A percentile compares a stretch with the other conserved stretches of the same genome.
These are phyloP conservation scores for Theobroma cacao DNA, from an alignment of 345 rosid genomes.

Conservation along the genomic window DNA sequence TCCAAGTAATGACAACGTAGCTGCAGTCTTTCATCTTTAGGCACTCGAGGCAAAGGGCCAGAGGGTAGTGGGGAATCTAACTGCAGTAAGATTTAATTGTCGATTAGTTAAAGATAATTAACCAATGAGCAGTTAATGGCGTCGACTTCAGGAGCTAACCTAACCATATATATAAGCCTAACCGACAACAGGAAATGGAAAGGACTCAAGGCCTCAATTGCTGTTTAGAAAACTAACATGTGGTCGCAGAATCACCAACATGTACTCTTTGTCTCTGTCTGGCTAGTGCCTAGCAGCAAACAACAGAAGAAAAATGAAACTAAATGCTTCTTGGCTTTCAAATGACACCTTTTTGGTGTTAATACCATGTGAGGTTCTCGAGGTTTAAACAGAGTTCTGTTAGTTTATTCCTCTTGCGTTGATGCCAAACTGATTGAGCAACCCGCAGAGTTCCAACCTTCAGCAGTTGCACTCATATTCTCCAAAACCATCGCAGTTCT, in stretches of 20 bases:
- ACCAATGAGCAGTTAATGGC: too few relatives aligned
- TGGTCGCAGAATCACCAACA: not conserved
- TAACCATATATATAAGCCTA: too few relatives aligned
- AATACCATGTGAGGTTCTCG: not conserved
- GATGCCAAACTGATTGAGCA: not conserved
- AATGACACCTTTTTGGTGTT: not conserved
- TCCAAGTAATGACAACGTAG: too few relatives aligned
- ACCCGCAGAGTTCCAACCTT: not conserved
- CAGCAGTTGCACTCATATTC: slow-evolving; percentile 17
- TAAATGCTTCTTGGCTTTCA: not conserved
- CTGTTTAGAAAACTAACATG: not conserved
- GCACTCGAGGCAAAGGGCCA: too few relatives aligned
- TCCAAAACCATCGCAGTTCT: slow-evolving; percentile 44
- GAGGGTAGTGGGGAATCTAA: too few relatives aligned
- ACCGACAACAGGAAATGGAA: too few relatives aligned
- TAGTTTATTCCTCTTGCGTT: not conserved
- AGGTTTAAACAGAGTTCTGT: not conserved
- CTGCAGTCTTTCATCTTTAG: too few relatives aligned
- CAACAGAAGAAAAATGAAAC: too few relatives aligned
- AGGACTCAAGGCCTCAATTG: not conserved
- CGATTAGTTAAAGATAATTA: too few relatives aligned
- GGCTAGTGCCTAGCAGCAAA: not conserved
- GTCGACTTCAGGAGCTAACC: too few relatives aligned
- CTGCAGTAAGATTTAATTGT: too few relatives aligned
- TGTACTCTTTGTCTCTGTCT: not conserved